Conservation (phyloP, 139 green algal genomes). For the Closterium sp. region DNA sequence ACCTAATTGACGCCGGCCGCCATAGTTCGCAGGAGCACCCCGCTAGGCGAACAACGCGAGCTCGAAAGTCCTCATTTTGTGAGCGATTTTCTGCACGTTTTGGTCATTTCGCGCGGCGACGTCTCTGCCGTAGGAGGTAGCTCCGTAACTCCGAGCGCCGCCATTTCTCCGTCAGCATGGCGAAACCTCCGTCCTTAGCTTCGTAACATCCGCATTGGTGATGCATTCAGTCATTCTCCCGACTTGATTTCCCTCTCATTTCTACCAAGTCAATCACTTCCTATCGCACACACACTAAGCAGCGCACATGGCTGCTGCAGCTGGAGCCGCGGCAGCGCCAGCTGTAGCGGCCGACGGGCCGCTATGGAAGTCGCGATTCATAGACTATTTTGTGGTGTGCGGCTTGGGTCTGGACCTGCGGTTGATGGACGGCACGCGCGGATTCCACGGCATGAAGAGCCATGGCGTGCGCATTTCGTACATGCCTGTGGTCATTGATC, state of each 20-base stretch:
- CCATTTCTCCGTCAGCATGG: not conserved
- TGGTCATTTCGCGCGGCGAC: not conserved
- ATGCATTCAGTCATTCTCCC: not conserved
- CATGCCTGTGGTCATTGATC: slow-evolving; percentile 15
- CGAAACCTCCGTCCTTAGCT: not conserved
- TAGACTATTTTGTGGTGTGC: slow-evolving; percentile 34
- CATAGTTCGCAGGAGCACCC: no score
- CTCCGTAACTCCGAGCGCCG: not conserved
- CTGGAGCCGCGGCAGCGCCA: not conserved
- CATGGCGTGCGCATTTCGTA: slow-evolving; percentile 8
- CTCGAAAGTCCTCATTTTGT: not conserved
- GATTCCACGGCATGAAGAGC: slow-evolving; percentile 19
- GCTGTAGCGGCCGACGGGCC: not conserved
- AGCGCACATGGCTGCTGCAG: not conserved
- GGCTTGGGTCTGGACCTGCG: slow-evolving; percentile 18
- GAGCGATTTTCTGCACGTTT: not conserved
- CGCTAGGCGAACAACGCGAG: not conserved
- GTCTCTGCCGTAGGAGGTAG: not conserved
- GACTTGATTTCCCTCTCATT: not conserved
- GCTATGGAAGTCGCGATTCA: not conserved
- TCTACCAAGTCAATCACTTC: not conserved
- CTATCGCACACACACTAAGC: not conserved
- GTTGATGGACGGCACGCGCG: not conserved
- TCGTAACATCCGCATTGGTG: not conserved
- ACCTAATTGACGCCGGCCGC: no score